A percentile compares a stretch with the other conserved stretches of the same genome.
phyloP scores from a whole-genome alignment of 2,329 filamentous ascomycete species.

The Colletotrichum gloeosporioides region DNA sequence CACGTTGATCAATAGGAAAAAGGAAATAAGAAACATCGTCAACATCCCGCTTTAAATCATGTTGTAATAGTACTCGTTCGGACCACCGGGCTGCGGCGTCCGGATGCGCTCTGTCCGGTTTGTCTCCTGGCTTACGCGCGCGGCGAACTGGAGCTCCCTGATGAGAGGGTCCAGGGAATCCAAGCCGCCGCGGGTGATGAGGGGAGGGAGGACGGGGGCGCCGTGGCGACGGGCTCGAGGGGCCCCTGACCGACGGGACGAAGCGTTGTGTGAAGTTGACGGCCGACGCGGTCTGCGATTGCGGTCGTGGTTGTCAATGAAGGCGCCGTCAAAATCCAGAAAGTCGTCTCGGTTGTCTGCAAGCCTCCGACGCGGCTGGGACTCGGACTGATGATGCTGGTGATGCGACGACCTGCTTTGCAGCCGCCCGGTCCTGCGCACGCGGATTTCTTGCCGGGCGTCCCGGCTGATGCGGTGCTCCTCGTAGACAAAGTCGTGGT shows the following conservation, averaged over 20 bases:
- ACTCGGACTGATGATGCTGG: background rate
- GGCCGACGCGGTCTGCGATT: background rate
- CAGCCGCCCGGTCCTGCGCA: background rate
- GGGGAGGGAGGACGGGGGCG: background rate
- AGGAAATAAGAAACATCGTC: background rate
- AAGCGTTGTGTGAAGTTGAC: background rate
- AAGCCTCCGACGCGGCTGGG: background rate
- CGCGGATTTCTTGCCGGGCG: background rate
- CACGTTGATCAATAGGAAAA: background rate
- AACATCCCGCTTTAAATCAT: background rate
- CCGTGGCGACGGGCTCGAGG: background rate
- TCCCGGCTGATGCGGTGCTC: slow-evolving; percentile 6
- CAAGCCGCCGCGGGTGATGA: slow-evolving; percentile 29
- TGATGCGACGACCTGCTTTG: background rate
- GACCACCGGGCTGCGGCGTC: background rate
- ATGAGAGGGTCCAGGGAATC: slow-evolving; percentile 50
- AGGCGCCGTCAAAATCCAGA: background rate
- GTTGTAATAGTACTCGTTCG: slow-evolving; percentile 4
- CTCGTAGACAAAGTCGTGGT: slow-evolving; percentile 7
- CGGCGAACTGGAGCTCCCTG: slow-evolving; percentile 39
- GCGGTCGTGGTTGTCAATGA: background rate
- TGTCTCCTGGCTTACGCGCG: slow-evolving; percentile 19
- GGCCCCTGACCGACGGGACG: background rate
- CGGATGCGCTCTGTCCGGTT: background rate
- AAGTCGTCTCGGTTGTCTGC: background rate